These are phyloP conservation scores for Venturia asperata DNA, from an alignment of 2,329 filamentous ascomycete genomes.

Conservation along the genomic window DNA sequence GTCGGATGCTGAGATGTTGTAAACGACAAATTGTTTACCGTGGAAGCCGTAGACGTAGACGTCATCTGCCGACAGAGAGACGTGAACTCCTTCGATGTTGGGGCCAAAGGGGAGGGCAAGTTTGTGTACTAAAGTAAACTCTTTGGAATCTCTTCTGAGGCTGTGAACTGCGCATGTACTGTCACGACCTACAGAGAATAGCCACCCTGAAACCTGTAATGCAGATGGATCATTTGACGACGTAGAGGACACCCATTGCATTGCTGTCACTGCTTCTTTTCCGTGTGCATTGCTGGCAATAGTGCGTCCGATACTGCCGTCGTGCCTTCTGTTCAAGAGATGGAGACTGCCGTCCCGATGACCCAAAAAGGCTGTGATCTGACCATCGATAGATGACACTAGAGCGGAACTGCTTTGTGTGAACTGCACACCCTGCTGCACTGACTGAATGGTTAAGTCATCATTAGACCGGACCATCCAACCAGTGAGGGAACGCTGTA, in stretches of 20 bases:
- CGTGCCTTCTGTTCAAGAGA: background rate
- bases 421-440: background rate
- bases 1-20: constrained; percentile 64
- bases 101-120: constrained; percentile 64
- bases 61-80: constrained; percentile 44
- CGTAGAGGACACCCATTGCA: constrained; percentile 36
- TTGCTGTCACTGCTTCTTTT: constrained; percentile 61
- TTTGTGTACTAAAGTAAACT: constrained; percentile 52
- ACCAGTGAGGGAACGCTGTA: background rate
- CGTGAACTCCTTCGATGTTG: constrained; percentile 66
- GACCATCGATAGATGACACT: background rate
- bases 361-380: constrained; percentile 8
- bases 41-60: constrained; percentile 75
- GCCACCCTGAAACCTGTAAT: constrained; percentile 32
- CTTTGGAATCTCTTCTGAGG: constrained; percentile 26
- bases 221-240: constrained; percentile 30
- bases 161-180: constrained; percentile 63
- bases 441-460: background rate
- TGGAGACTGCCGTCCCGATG: constrained; percentile 16
- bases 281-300: constrained; percentile 33
- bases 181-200: constrained; percentile 70
- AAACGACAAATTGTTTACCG: constrained; percentile 70
- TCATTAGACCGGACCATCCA: background rate
- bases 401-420: constrained; percentile 1
- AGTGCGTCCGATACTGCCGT: background rate